phyloP scores from a whole-genome alignment of 257 asterid genomes.

The Solanum corneliomulleri region DNA sequence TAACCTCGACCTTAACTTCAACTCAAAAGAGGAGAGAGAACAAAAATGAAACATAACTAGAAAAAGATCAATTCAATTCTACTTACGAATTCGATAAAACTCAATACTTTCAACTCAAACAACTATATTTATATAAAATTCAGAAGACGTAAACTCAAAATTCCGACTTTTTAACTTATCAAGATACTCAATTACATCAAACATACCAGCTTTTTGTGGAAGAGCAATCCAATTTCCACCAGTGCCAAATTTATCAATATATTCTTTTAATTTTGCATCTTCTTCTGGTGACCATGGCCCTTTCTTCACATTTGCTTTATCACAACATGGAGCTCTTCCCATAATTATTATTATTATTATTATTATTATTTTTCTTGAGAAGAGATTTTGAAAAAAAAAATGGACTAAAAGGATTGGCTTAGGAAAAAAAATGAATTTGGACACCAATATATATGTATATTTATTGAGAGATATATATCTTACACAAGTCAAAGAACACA shows the following conservation, averaged over 20 bases:
- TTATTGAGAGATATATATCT: not conserved
- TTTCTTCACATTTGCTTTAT: conserved; percentile 75
- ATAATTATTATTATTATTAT: conserved; percentile 11
- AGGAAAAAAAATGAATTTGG: conserved; percentile 21
- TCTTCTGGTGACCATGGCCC: conserved; percentile 97
- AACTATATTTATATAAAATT: not conserved
- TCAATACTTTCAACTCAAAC: not conserved
- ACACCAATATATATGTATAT: not conserved
- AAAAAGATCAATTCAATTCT: not conserved
- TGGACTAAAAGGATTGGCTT: not conserved
- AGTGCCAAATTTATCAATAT: conserved; percentile 59
- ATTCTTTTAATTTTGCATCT: conserved; percentile 59
- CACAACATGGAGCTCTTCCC: conserved; percentile 95
- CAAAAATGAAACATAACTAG: not conserved
- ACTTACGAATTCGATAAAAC: not conserved
- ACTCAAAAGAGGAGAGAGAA: not conserved
- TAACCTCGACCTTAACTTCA: not conserved
- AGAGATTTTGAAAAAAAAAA: not conserved
- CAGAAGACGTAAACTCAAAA: not conserved
- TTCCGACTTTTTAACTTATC: not conserved
- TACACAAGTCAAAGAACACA: conserved; percentile 44
- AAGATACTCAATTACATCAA: not conserved
- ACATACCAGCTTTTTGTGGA: conserved; percentile 65
- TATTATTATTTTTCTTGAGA: not conserved
- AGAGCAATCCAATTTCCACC: conserved; percentile 88